These are phyloP conservation scores for Amanita rubescens DNA, from an alignment of 768 basidiomycete genomes.

Conservation along the genomic window DNA sequence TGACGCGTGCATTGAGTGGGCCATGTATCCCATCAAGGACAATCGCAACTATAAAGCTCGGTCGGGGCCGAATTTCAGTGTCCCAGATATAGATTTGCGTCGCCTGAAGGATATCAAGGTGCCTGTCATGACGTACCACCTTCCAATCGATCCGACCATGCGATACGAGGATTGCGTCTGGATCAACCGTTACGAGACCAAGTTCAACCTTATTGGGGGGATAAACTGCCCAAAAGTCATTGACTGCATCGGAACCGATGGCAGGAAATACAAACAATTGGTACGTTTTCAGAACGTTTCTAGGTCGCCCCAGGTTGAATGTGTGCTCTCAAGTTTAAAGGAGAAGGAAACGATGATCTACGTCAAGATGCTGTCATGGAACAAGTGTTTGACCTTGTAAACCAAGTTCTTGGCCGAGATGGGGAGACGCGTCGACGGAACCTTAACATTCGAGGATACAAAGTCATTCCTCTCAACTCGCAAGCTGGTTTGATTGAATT, in stretches of 20 bases:
- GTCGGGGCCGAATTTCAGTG: constrained; percentile 14
- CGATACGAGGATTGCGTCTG: constrained; percentile 65
- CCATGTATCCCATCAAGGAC: constrained; percentile 47
- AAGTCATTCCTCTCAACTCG: constrained; percentile 75
- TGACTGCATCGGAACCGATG: constrained; percentile 60
- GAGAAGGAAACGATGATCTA: constrained; percentile 82
- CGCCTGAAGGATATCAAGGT: constrained; percentile 51
- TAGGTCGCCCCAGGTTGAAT: not conserved
- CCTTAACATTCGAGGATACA: constrained; percentile 77
- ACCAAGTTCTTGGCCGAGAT: constrained; percentile 66
- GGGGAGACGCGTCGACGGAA: constrained; percentile 67
- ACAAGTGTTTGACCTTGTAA: constrained; percentile 90
- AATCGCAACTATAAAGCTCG: constrained; percentile 13
- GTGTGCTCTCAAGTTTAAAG: constrained; percentile 65
- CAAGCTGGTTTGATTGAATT: constrained; percentile 88
- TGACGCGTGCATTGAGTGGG: constrained; percentile 66
- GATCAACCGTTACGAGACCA: constrained; percentile 52
- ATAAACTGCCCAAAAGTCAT: constrained; percentile 78
- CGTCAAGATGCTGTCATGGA: constrained; percentile 99
- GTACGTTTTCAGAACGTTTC: constrained; percentile 35
- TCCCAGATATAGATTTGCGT: constrained; percentile 44
- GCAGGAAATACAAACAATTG: constrained; percentile 65
- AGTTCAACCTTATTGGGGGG: constrained; percentile 68
- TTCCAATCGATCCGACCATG: constrained; percentile 61
- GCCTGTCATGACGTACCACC: constrained; percentile 76